Base-by-base conservation (phyloP, 768 basidiomycete species). In the Botryobasidium botryosum region DNA sequence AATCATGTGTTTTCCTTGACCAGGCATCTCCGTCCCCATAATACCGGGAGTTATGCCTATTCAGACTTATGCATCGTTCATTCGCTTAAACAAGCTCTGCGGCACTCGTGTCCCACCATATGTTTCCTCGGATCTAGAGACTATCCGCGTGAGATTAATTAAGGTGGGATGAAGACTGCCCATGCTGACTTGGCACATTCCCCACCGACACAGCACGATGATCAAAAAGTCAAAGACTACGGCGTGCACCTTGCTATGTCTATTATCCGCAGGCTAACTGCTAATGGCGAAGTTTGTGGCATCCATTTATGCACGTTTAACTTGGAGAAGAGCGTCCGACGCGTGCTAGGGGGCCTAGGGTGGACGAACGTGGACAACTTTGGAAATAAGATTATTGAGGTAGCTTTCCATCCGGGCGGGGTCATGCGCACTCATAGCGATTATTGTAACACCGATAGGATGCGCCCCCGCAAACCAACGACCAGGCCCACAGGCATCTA, bases 11-110 rank as follows among this genome's bases (percentile, higher is more conserved):
- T 20, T 41, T 8, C 42, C 26, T 42, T 20, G 44, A 10, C 50
- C 55, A 91, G 94, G 91, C 26, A 88, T 99, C 56, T 70, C 61
- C 0, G 73, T 90, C 1, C 92, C 94, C 1, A 75, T 99, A 52
- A 79, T 99, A 49, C 88, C 94, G 6, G 88, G 91, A 8, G 75
- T 97, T 44, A 94, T 97, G 90, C 92, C 94, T 1, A 87, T 99
- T 45, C 94, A 97, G 57, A 96, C 85, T 20, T 92, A 90, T 58
- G 74, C 80, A 3, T 94, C 94, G 1, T 97, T 99, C 62, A 66
- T 81, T 36, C 77, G 94, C 37, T 67, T 97, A 53, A 84, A 79
- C 18, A 94, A 91, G 59, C 67, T 99, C 35, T 91, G 86, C 50
- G 81, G 82, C 15, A 75, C 78, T 3, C 68, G 67, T 18, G 77